phyloP scores from a whole-genome alignment of 352 stramenopile species.

The Phytophthora colocasiae region DNA sequence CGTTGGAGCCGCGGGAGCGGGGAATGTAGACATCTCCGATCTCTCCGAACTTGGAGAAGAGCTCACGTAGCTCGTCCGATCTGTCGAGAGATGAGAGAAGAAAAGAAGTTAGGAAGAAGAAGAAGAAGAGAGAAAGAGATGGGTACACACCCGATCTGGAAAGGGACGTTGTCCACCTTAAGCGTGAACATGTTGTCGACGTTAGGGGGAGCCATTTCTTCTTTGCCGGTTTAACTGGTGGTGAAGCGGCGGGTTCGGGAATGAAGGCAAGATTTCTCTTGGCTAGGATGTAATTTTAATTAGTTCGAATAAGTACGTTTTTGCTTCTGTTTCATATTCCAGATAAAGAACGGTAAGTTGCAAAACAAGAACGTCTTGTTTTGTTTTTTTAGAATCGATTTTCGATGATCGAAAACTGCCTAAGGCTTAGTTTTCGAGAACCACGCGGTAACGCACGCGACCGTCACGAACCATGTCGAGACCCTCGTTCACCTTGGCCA shows the following conservation, averaged over 20 bases:
- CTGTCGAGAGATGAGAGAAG: constrained; percentile 15
- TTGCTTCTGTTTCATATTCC: no score
- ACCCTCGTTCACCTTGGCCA: constrained; percentile 23
- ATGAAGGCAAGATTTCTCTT: constrained; percentile 8
- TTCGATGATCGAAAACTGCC: no score
- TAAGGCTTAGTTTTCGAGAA: constrained; percentile 40
- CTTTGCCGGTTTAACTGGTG: constrained; percentile 9
- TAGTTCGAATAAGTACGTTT: not conserved
- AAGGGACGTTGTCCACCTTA: constrained; percentile 91
- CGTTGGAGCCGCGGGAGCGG: constrained; percentile 72
- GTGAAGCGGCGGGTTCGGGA: constrained; percentile 20
- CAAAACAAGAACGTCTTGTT: no score
- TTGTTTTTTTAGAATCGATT: no score
- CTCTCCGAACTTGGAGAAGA: constrained; percentile 80
- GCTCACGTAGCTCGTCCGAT: constrained; percentile 62
- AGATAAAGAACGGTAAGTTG: no score
- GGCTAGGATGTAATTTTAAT: not conserved
- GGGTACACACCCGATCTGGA: constrained; percentile 60
- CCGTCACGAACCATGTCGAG: constrained; percentile 22
- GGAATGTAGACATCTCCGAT: constrained; percentile 89
- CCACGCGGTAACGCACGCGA: constrained; percentile 16
- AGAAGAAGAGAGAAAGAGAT: constrained; percentile 17
- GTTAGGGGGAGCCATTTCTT: constrained; percentile 71
- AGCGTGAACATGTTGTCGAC: constrained; percentile 88
- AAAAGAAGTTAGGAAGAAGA: not conserved